Percentiles rank a stretch among this genome's conserved stretches.
Conservation (phyloP, 768 basidiomycete genomes). For the Termitomyces sp. region DNA sequence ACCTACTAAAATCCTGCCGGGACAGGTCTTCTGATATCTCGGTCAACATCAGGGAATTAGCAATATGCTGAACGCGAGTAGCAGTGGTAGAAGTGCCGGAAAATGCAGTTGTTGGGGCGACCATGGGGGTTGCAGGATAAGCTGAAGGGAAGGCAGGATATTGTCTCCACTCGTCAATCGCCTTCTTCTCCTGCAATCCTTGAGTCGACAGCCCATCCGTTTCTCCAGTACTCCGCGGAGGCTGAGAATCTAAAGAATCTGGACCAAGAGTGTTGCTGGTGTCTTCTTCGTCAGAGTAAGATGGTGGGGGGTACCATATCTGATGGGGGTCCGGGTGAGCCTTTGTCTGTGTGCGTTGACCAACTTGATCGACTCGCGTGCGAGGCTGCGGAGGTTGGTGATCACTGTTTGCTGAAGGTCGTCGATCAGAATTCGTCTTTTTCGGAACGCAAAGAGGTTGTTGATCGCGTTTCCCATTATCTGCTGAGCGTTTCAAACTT, state of each 20-base stretch:
- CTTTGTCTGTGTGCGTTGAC: slow-evolving; percentile 11
- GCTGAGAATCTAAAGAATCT: not conserved
- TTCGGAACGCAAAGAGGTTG: slow-evolving; percentile 13
- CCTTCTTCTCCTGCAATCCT: slow-evolving; percentile 22
- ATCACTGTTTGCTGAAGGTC: not conserved
- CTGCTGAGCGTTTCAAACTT: not conserved
- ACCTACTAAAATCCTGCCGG: slow-evolving; percentile 63
- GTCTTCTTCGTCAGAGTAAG: slow-evolving; percentile 36
- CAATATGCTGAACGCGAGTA: slow-evolving; percentile 1
- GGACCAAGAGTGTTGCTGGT: slow-evolving; percentile 15
- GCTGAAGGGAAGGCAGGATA: slow-evolving; percentile 78
- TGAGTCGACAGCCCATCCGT: not conserved
- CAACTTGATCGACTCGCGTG: slow-evolving; percentile 10
- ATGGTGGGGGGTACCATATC: slow-evolving; percentile 59
- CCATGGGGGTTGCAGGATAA: slow-evolving; percentile 69
- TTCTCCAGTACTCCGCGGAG: not conserved
- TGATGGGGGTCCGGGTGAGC: slow-evolving; percentile 28
- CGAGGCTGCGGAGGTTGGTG: slow-evolving; percentile 1
- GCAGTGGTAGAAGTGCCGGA: slow-evolving; percentile 4
- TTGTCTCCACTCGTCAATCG: slow-evolving; percentile 64
- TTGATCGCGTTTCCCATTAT: slow-evolving; percentile 1
- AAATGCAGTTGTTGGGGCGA: slow-evolving; percentile 29
- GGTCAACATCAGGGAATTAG: slow-evolving; percentile 21
- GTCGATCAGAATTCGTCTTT: slow-evolving; percentile 8
- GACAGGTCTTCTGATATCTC: slow-evolving; percentile 38